Evolutionary conservation across 768 basidiomycete genomes (phyloP).

Genomic region (Suillus paluster): DNA sequence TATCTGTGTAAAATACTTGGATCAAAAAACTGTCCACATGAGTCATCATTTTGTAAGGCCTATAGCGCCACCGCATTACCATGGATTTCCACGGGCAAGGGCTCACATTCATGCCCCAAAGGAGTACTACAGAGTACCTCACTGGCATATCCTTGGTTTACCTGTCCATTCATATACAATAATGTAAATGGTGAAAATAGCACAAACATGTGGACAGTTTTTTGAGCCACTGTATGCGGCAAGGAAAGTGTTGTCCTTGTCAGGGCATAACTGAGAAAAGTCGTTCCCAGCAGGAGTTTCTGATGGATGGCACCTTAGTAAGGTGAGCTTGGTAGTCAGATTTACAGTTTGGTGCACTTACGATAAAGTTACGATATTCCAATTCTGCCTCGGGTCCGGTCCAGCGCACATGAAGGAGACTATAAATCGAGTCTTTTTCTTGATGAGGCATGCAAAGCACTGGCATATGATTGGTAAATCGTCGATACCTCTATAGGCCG

Average conservation of each 20-base stretch:
- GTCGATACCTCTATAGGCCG: conserved; percentile 2
- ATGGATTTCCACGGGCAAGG: no score
- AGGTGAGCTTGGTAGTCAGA: background rate
- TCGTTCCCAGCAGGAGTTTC: conserved; percentile 4
- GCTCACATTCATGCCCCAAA: no score
- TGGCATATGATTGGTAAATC: conserved; percentile 3
- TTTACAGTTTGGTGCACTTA: background rate
- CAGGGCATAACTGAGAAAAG: conserved; percentile 1
- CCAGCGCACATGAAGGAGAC: conserved; percentile 12
- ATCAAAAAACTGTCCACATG: no score
- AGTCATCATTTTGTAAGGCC: no score
- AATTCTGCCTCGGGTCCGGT: conserved; percentile 6
- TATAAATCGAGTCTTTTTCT: background rate
- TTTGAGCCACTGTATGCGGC: no score
- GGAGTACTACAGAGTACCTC: no score
- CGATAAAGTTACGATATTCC: conserved; percentile 8
- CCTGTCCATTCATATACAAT: no score
- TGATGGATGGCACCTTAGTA: conserved; percentile 5
- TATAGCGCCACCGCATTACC: no score
- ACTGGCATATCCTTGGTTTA: no score
- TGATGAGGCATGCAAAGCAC: background rate
- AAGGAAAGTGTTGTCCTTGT: conserved; percentile 5
- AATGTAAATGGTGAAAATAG: no score
- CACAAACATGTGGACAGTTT: no score
- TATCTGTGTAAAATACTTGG: no score